These are phyloP conservation scores for Coemansia sp. DNA, from an alignment of 192 early-diverging fungal species.

Conservation along the genomic window DNA sequence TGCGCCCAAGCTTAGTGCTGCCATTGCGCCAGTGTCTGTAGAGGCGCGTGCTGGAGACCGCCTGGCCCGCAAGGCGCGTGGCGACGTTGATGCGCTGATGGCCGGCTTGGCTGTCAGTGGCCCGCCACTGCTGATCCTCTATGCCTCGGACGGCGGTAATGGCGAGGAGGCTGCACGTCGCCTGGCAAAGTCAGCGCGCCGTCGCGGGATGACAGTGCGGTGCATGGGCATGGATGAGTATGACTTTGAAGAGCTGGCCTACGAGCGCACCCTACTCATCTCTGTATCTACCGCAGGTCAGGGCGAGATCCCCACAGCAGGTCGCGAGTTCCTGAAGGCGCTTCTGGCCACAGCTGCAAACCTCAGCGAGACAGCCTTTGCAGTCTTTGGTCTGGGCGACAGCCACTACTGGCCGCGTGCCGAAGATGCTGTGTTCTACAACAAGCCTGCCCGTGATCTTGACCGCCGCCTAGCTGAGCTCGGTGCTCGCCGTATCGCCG, in stretches of 20 bases:
- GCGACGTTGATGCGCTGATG: conserved; percentile 67
- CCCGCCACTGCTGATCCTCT: conserved; percentile 81
- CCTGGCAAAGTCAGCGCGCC: conserved; percentile 75
- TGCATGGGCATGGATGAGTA: conserved; percentile 82
- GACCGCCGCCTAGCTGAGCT: conserved; percentile 76
- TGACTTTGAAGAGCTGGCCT: conserved; percentile 72
- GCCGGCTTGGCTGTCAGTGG: conserved; percentile 65
- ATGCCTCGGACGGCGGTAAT: conserved; percentile 89
- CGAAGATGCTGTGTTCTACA: conserved; percentile 88
- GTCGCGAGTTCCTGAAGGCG: conserved; percentile 84
- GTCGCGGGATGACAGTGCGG: conserved; percentile 77
- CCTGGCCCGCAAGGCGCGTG: conserved; percentile 62
- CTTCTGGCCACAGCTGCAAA: conserved; percentile 57
- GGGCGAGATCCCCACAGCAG: conserved; percentile 92
- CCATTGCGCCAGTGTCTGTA: conserved; percentile 56
- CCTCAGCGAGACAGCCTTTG: conserved; percentile 67
- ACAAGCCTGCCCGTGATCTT: conserved; percentile 85
- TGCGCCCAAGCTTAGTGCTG: conserved; percentile 61
- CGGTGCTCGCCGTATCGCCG: conserved; percentile 65
- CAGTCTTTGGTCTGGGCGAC: conserved; percentile 91
- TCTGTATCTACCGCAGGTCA: conserved; percentile 88
- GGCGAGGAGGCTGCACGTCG: conserved; percentile 81
- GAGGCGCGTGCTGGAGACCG: conserved; percentile 59
- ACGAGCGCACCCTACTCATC: conserved; percentile 77
- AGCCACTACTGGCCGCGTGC: conserved; percentile 94